Percentiles rank a stretch among this genome's conserved stretches.
Conservation (phyloP, 2,329 filamentous ascomycete species). For the Aspergillus sp. region DNA sequence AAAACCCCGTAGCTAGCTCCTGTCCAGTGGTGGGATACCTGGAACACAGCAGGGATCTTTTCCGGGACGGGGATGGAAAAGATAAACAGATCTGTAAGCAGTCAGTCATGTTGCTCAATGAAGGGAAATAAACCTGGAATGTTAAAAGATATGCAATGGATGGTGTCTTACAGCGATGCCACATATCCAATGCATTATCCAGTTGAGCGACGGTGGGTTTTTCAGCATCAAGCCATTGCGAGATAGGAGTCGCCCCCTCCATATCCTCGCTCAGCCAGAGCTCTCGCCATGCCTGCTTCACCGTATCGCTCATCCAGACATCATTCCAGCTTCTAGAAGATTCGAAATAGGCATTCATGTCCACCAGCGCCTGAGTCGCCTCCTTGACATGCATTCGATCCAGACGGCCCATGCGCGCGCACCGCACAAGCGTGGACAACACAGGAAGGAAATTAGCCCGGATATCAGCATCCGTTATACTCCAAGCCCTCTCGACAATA, state of each 20-base stretch:
- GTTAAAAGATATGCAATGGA: no score
- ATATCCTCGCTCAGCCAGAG: conserved; percentile 48
- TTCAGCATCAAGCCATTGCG: conserved; percentile 37
- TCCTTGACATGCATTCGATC: conserved; percentile 42
- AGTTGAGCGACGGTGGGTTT: conserved; percentile 35
- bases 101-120: background rate
- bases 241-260: conserved; percentile 32
- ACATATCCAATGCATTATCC: conserved; percentile 37
- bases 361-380: conserved; percentile 48
- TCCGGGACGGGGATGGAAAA: conserved; percentile 18
- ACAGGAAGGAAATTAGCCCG: conserved; percentile 53
- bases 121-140: no score
- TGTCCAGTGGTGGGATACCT: conserved; percentile 62
- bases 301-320: conserved; percentile 48
- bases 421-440: conserved; percentile 49
- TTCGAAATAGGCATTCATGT: conserved; percentile 51
- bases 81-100: conserved; percentile 12
- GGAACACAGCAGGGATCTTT: conserved; percentile 17
- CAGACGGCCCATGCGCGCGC: conserved; percentile 48
- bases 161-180: conserved; percentile 42
- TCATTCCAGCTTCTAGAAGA: conserved; percentile 47
- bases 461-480: conserved; percentile 47
- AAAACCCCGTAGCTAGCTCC: conserved; percentile 61
- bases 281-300: conserved; percentile 45
- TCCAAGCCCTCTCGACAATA: conserved; percentile 40